These are phyloP conservation scores for Amphicarpaea edgeworthii DNA, from an alignment of 306 rosid genomes.

Conservation along the genomic window DNA sequence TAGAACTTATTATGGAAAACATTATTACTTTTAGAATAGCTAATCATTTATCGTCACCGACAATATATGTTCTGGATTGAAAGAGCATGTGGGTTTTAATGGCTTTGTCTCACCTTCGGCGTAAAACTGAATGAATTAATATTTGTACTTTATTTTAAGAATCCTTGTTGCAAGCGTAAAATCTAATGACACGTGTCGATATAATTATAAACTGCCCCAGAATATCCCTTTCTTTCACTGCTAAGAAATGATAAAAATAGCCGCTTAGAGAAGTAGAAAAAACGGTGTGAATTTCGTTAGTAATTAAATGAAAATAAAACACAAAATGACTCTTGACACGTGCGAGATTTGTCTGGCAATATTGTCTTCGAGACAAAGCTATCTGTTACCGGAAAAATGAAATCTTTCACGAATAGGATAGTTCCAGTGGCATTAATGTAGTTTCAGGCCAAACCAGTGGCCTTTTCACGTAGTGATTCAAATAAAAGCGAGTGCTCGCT, in stretches of 20 bases:
- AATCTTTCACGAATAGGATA: neutral
- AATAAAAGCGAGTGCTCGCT: constrained; percentile 53
- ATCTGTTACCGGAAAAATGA: constrained; percentile 33
- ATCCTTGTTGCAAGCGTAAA: constrained; percentile 21
- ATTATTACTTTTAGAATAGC: too few relatives aligned
- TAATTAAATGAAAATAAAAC: constrained; percentile 7
- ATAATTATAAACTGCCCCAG: neutral
- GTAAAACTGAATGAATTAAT: neutral
- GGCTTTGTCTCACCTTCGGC: constrained; percentile 40
- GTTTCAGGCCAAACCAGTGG: constrained; percentile 44
- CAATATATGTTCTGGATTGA: constrained; percentile 38
- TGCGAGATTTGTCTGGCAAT: constrained; percentile 35
- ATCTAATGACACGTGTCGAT: constrained; percentile 26
- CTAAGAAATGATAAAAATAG: constrained; percentile 24
- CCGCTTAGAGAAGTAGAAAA: neutral
- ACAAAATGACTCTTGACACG: constrained; percentile 16
- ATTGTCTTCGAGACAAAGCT: constrained; percentile 35
- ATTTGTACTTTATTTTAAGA: neutral
- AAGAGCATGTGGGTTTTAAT: constrained; percentile 59
- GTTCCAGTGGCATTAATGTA: constrained; percentile 60
- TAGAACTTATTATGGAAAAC: too few relatives aligned
- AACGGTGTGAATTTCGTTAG: constrained; percentile 19
- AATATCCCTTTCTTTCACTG: constrained; percentile 43
- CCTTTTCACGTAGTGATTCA: constrained; percentile 39
- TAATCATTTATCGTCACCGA: constrained; percentile 38